A percentile compares a stretch with the other conserved stretches of the same genome.
phyloP scores from a whole-genome alignment of 1,284 basidiomycete genomes.

The Laetiporus sulphureus region DNA sequence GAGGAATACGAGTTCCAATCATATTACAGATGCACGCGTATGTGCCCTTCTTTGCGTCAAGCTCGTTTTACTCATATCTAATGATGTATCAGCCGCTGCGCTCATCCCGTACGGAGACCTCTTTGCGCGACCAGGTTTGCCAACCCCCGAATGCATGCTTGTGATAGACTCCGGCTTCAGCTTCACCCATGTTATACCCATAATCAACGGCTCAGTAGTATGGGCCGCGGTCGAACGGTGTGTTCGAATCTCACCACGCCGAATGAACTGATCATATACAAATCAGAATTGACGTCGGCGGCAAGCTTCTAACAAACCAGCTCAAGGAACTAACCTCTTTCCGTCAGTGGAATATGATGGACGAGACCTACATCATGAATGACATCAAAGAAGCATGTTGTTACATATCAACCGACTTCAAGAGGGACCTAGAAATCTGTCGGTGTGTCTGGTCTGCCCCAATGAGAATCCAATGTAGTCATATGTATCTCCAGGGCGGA shows the following conservation, averaged over 20 bases:
- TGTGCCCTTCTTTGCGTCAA: constrained; percentile 28
- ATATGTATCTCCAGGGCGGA: constrained; percentile 30
- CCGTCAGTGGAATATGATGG: constrained; percentile 97
- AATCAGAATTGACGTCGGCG: constrained; percentile 83
- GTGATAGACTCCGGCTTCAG: constrained; percentile 90
- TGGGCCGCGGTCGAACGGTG: constrained; percentile 81
- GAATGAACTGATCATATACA: constrained; percentile 1
- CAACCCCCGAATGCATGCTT: constrained; percentile 65
- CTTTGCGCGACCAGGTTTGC: constrained; percentile 36
- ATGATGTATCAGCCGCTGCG: constrained; percentile 76
- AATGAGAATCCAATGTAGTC: too few species aligned
- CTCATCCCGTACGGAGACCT: constrained; percentile 68
- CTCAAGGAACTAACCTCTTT: constrained; percentile 91
- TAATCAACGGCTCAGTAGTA: constrained; percentile 67
- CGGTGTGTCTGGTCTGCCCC: constrained; percentile 45
- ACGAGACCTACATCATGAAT: constrained; percentile 90
- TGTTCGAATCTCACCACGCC: constrained; percentile 14
- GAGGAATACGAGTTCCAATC: constrained; percentile 93
- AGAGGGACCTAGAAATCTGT: constrained; percentile 69
- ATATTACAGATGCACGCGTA: constrained; percentile 78
- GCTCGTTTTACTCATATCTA: too few species aligned
- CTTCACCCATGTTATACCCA: constrained; percentile 88
- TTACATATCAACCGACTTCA: constrained; percentile 77
- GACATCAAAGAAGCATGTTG: constrained; percentile 85
- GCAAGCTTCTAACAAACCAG: constrained; percentile 91